Conservation (phyloP, 164 flowering plant species). For the Dillenia turbinata region DNA sequence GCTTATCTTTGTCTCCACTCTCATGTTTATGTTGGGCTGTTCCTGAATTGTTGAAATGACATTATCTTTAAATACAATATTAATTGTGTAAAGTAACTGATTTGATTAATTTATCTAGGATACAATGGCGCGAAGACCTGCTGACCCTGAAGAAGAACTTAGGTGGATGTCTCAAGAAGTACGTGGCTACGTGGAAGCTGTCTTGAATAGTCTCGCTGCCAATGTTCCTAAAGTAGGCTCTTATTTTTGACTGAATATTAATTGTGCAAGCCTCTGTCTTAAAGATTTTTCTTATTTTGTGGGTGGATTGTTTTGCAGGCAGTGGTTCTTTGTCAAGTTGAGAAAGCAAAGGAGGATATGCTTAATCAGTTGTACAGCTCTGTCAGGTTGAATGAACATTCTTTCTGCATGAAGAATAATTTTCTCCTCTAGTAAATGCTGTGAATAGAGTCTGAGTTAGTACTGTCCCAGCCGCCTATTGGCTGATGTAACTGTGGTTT, state of each 20-base stretch:
- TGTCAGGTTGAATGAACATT: constrained; percentile 36
- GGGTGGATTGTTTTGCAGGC: constrained; percentile 43
- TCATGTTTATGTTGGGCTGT: no score
- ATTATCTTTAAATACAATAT: no score
- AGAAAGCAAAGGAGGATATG: constrained; percentile 82
- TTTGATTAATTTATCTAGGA: constrained; percentile 44
- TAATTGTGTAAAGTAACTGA: constrained; percentile 5
- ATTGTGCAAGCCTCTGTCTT: no score
- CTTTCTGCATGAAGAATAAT: no score
- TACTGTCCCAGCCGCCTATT: no score
- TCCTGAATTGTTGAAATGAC: no score
- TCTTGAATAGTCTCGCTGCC: constrained; percentile 93
- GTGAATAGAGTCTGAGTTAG: no score
- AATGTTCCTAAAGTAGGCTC: constrained; percentile 81
- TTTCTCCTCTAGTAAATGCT: background rate
- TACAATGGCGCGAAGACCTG: constrained; percentile 92
- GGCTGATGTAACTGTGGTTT: no score
- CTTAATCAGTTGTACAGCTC: constrained; percentile 71
- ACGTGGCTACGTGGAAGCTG: constrained; percentile 99
- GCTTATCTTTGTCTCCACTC: no score
- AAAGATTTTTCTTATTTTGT: no score
- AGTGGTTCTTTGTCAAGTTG: constrained; percentile 86
- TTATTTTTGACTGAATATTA: background rate
- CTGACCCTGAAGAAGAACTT: constrained; percentile 99
- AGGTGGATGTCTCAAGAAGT: constrained; percentile 99